Percentiles rank a stretch among this genome's conserved stretches.
These are phyloP conservation scores for Erucastrum elatum DNA, from an alignment of 345 rosid genomes.

Conservation along the genomic window DNA sequence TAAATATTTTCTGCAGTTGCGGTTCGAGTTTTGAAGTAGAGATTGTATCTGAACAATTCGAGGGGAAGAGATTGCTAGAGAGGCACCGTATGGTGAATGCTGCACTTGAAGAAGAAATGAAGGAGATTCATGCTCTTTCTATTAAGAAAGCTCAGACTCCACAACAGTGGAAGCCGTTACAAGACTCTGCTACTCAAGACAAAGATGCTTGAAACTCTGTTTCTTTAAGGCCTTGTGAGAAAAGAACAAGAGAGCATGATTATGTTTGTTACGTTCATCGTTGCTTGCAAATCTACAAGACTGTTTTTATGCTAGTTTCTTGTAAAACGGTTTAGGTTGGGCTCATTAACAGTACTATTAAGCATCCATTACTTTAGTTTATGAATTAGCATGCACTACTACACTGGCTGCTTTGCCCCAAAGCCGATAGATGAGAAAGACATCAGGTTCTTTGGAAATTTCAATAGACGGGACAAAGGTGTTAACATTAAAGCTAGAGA, in stretches of 20 bases:
- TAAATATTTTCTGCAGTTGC: slow-evolving; percentile 49
- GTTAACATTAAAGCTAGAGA: background rate
- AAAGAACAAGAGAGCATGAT: slow-evolving; percentile 2
- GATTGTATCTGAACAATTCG: slow-evolving; percentile 71
- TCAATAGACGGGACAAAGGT: background rate
- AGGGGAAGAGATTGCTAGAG: slow-evolving; percentile 90
- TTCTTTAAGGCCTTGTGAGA: background rate
- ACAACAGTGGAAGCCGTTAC: slow-evolving; percentile 77
- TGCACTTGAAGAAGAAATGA: slow-evolving; percentile 85
- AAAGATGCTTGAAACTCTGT: slow-evolving; percentile 31
- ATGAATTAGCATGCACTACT: background rate
- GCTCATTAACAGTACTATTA: background rate
- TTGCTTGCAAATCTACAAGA: background rate
- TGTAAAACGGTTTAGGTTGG: background rate
- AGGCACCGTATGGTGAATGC: slow-evolving; percentile 85
- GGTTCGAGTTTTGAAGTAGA: slow-evolving; percentile 81
- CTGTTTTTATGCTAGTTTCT: background rate
- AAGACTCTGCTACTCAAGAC: slow-evolving; percentile 38
- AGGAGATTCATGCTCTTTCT: slow-evolving; percentile 92
- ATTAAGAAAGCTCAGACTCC: slow-evolving; percentile 82
- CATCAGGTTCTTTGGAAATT: slow-evolving; percentile 1
- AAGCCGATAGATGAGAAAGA: background rate
- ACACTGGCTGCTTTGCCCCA: background rate
- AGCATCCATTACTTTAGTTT: background rate
- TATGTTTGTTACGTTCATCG: slow-evolving; percentile 13